phyloP scores from a whole-genome alignment of 805 yeast genomes.

The Starmera pachycereana region DNA sequence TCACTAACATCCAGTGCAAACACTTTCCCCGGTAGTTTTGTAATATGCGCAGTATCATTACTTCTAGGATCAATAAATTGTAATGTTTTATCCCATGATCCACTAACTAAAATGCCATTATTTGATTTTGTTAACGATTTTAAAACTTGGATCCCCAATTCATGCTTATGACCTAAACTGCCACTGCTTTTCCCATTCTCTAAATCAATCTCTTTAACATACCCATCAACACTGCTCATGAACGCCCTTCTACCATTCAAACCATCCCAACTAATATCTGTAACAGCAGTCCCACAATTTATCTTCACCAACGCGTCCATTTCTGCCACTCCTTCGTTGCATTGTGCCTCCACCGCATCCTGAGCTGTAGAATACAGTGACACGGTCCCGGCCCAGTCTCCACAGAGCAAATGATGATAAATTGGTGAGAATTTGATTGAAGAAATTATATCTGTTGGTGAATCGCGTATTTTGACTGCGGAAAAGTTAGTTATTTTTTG shows the following conservation, averaged over 20 bases:
- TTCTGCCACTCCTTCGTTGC: conserved; percentile 17
- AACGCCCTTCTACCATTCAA: conserved; percentile 21
- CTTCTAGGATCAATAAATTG: conserved; percentile 33
- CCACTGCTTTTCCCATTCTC: conserved; percentile 28
- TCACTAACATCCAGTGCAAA: conserved; percentile 50
- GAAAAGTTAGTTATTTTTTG: not conserved
- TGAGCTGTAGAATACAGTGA: conserved; percentile 29
- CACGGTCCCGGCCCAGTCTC: conserved; percentile 50
- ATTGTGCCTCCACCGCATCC: conserved; percentile 1
- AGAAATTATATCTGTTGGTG: conserved; percentile 32
- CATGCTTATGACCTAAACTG: conserved; percentile 23
- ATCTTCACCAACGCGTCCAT: conserved; percentile 19
- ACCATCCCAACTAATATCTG: conserved; percentile 12
- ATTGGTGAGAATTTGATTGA: conserved; percentile 29
- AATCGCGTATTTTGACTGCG: conserved; percentile 11
- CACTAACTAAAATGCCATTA: conserved; percentile 33
- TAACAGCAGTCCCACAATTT: conserved; percentile 9
- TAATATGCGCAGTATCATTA: conserved; percentile 1
- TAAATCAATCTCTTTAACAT: conserved; percentile 39
- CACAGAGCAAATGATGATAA: conserved; percentile 30
- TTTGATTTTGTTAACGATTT: conserved; percentile 9
- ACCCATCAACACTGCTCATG: conserved; percentile 45
- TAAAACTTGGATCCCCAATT: conserved; percentile 29
- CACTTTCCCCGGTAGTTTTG: conserved; percentile 36
- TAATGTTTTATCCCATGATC: conserved; percentile 53